A percentile compares a stretch with the other conserved stretches of the same genome.
phyloP scores from a whole-genome alignment of 345 rosid species.

The Eucalyptus pauciflora region DNA sequence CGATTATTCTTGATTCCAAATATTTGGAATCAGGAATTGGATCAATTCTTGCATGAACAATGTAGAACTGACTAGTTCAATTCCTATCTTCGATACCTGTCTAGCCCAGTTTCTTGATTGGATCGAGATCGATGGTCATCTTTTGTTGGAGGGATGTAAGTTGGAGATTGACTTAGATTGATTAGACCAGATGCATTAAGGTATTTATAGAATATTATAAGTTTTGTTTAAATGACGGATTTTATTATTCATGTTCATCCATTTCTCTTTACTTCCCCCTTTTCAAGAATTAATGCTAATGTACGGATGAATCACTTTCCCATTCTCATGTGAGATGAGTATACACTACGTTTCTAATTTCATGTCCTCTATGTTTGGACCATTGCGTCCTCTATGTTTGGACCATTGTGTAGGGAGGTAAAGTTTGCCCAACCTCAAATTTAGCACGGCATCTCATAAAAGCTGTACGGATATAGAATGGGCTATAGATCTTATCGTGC shows the following conservation, averaged over 20 bases:
- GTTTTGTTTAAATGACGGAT: neutral
- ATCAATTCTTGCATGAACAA: neutral
- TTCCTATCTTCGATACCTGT: too few species aligned
- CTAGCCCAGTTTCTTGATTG: neutral
- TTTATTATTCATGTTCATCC: neutral
- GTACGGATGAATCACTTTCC: neutral
- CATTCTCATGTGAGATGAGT: neutral
- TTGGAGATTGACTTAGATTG: neutral
- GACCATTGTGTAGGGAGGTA: neutral
- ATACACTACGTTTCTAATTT: neutral
- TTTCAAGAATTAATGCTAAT: neutral
- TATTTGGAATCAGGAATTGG: neutral
- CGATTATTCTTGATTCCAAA: too few species aligned
- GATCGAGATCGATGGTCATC: neutral
- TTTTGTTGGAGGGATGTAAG: neutral
- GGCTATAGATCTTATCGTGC: rapidly evolving
- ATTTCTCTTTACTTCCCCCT: neutral
- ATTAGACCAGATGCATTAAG: neutral
- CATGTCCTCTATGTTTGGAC: neutral
- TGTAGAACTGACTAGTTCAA: rapidly evolving
- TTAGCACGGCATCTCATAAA: too few species aligned
- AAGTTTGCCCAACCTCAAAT: neutral
- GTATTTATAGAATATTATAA: neutral
- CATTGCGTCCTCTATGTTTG: neutral
- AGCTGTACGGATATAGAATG: neutral